These are phyloP conservation scores for Paramecium pentaurelia DNA, from an alignment of 73 alveolate species.

Conservation along the genomic window DNA sequence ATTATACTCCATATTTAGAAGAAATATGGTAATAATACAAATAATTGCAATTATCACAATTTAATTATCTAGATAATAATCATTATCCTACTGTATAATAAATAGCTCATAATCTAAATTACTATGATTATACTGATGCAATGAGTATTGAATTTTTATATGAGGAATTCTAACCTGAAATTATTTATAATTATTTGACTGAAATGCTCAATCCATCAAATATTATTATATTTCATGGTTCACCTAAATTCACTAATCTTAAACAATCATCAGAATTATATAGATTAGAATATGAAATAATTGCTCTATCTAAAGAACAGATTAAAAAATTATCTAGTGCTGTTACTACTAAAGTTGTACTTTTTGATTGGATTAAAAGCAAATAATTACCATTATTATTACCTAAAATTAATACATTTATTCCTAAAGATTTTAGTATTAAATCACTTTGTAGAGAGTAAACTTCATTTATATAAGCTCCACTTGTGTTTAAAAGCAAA, in stretches of 20 bases:
- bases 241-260: neutral
- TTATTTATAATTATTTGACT: neutral
- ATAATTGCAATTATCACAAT: neutral
- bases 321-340: neutral
- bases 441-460: neutral
- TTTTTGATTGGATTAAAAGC: neutral
- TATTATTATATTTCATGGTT: neutral
- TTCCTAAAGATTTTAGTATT: neutral
- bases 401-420: neutral
- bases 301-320: neutral
- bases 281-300: conserved; percentile 12
- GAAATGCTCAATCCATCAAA: conserved; percentile 27
- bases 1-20: neutral
- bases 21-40: conserved; percentile 24
- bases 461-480: conserved; percentile 7
- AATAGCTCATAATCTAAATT: conserved; percentile 19
- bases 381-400: neutral
- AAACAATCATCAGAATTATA: neutral
- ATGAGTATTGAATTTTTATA: conserved; percentile 1
- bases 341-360: conserved; percentile 9
- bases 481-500: conserved; percentile 19
- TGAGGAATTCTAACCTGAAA: conserved; percentile 25
- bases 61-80: neutral
- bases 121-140: conserved; percentile 1
- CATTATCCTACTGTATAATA: conserved; percentile 7